Conservation (phyloP, 805 yeast genomes). For the Teunomyces pallodes region DNA sequence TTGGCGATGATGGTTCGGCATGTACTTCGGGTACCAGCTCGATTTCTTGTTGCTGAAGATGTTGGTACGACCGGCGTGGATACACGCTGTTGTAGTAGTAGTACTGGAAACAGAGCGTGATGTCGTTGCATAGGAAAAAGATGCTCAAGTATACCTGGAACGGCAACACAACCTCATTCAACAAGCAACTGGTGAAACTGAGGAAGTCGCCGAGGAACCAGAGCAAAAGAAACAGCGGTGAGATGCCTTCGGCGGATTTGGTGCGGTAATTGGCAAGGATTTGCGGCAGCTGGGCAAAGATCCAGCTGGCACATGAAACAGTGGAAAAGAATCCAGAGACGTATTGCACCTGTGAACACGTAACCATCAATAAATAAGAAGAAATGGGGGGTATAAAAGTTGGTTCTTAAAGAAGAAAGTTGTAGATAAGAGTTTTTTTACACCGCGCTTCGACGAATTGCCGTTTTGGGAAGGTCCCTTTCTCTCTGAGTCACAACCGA, state of each 20-base stretch:
- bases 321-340: conserved; percentile 17
- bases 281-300: conserved; percentile 75
- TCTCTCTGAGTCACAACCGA: neutral
- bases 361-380: neutral
- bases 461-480: neutral
- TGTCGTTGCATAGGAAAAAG: conserved; percentile 39
- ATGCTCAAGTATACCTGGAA: conserved; percentile 41
- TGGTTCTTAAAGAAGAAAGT: neutral
- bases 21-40: neutral
- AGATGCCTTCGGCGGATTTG: conserved; percentile 67
- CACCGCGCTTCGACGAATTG: conserved; percentile 3
- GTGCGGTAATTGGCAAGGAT: conserved; percentile 55
- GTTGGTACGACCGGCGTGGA: conserved; percentile 16
- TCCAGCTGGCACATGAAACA: conserved; percentile 56
- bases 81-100: conserved; percentile 41
- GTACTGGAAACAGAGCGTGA: conserved; percentile 38
- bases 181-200: conserved; percentile 38
- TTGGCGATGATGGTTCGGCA: neutral
- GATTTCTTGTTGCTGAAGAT: neutral
- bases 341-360: conserved; percentile 4
- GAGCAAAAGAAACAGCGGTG: conserved; percentile 54
- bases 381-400: neutral
- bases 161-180: conserved; percentile 35
- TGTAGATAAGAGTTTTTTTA: conserved; percentile 1
- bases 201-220: conserved; percentile 59